Evolutionary conservation across 805 yeast species (phyloP), one percentile per base, ranked within the genome.

Genomic region (Tetrapisispora nanseiensis): DNA sequence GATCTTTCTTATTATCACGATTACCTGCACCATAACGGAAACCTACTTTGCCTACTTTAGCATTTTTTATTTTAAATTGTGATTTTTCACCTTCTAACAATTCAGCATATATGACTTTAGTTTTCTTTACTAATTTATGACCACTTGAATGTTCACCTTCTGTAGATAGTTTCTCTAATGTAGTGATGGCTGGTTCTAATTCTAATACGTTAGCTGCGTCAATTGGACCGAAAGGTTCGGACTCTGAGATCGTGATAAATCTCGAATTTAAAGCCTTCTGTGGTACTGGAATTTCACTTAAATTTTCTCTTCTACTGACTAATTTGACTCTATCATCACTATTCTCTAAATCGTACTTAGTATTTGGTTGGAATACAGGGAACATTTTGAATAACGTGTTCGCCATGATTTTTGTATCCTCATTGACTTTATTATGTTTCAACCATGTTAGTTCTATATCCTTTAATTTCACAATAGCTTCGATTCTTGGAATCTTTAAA

Each of bases 271-370:
- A 69, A 2, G 95, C 83, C 64, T 82, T 85, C 50, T 78, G 74
- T 26, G 95, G 95, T 40, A 84, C 78, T 27, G 96, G 96, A 69
- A 89, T 85, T 69, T 90, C 96, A n/a, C 95, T 83, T 57, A 87
- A 70, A 59, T 86, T 84, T 57, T 89, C 95, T 9, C 78, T 57
- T 34, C 49, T 45, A 16, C 33, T 37, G 7, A 15, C 12, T 2
- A 21, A 16, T 4, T 37, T 24, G 5, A n/a, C 6, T 3, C 16
- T 18, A 3, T 23, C 16, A 11, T 24, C 10, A 6, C 16, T 11
- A 9, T 26, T 23, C 11, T 15, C 23, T 2, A 20, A 19, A 26
- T 15, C 38, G 10, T 12, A 8, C 3, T 34, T 37, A 34, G 51
- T 50, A 43, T 66, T 62, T 42, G 73, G 64, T 37, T 70, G 64